Conservation (phyloP, 2,329 filamentous ascomycete genomes). For the Botrytis fragariae region DNA sequence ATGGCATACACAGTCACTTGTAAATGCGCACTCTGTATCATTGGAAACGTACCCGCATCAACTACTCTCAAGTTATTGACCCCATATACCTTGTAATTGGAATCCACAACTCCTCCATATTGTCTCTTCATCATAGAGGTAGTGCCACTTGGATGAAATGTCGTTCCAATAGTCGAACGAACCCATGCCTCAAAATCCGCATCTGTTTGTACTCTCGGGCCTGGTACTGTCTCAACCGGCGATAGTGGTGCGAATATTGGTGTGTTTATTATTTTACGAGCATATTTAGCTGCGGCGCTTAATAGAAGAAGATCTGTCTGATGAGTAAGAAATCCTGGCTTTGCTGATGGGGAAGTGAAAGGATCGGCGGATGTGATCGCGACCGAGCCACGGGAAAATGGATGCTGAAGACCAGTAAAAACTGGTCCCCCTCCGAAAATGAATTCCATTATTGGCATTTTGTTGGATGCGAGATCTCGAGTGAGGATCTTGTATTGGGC, state of each 20-base stretch:
- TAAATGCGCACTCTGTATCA: slow-evolving; percentile 26
- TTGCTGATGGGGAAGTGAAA: slow-evolving; percentile 46
- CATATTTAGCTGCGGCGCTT: not conserved
- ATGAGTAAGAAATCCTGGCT: slow-evolving; percentile 53
- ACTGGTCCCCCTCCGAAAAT: not conserved
- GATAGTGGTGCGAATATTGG: slow-evolving; percentile 2
- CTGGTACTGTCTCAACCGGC: slow-evolving; percentile 3
- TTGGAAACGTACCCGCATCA: slow-evolving; percentile 31
- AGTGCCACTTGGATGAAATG: slow-evolving; percentile 26
- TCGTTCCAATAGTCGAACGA: not conserved
- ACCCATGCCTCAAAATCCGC: slow-evolving; percentile 6
- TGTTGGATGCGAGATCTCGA: slow-evolving; percentile 16
- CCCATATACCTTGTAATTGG: slow-evolving; percentile 26
- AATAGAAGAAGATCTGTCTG: slow-evolving; percentile 13
- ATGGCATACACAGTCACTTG: slow-evolving; percentile 26
- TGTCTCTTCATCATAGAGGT: slow-evolving; percentile 27
- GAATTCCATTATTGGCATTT: slow-evolving; percentile 15
- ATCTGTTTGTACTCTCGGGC: not conserved
- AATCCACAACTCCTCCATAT: slow-evolving; percentile 28
- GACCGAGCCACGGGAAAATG: slow-evolving; percentile 56
- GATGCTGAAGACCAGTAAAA: slow-evolving; percentile 52
- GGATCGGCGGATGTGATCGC: slow-evolving; percentile 50
- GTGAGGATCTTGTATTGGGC: slow-evolving; percentile 14
- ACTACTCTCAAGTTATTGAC: slow-evolving; percentile 24
- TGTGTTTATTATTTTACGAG: not conserved